A percentile compares a stretch with the other conserved stretches of the same genome.
phyloP scores from a whole-genome alignment of 1,284 basidiomycete species.

The Leccinum olivaceoglutinosum region DNA sequence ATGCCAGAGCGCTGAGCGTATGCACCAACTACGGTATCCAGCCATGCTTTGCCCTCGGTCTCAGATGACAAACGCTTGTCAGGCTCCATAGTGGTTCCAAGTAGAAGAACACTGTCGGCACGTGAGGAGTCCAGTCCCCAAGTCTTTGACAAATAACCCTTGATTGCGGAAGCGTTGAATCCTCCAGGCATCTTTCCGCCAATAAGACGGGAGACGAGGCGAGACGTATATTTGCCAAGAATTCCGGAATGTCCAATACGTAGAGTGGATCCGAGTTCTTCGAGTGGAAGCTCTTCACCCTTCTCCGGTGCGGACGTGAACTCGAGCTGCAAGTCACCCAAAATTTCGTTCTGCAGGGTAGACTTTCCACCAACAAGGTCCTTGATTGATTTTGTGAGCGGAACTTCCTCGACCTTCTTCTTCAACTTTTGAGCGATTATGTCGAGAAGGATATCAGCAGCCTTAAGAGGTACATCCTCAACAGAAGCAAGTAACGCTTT shows the following conservation, averaged over 20 bases:
- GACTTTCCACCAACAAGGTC: constrained; percentile 98
- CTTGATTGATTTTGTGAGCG: constrained; percentile 94
- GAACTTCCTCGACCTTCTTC: constrained; percentile 87
- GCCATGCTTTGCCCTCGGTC: constrained; percentile 88
- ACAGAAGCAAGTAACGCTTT: constrained; percentile 61
- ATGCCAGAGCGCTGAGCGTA: constrained; percentile 90
- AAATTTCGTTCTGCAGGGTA: constrained; percentile 94
- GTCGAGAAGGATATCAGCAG: constrained; percentile 82
- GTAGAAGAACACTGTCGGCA: constrained; percentile 86
- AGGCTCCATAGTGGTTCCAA: constrained; percentile 90
- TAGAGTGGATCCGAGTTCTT: constrained; percentile 89
- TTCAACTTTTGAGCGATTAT: constrained; percentile 98
- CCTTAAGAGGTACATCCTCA: constrained; percentile 89
- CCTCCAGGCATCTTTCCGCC: constrained; percentile 98
- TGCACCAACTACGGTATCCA: constrained; percentile 78
- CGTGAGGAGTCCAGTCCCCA: constrained; percentile 93
- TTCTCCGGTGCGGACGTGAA: constrained; percentile 93
- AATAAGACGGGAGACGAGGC: constrained; percentile 87
- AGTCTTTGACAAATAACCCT: constrained; percentile 81
- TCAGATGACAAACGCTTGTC: constrained; percentile 91
- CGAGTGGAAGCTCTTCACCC: constrained; percentile 92
- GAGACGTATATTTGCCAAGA: constrained; percentile 95
- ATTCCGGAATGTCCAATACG: constrained; percentile 76
- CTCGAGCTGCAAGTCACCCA: constrained; percentile 89
- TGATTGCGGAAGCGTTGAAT: constrained; percentile 94